Conservation (phyloP, 495 filamentous ascomycete species). For the Margaritispora aquatica region DNA sequence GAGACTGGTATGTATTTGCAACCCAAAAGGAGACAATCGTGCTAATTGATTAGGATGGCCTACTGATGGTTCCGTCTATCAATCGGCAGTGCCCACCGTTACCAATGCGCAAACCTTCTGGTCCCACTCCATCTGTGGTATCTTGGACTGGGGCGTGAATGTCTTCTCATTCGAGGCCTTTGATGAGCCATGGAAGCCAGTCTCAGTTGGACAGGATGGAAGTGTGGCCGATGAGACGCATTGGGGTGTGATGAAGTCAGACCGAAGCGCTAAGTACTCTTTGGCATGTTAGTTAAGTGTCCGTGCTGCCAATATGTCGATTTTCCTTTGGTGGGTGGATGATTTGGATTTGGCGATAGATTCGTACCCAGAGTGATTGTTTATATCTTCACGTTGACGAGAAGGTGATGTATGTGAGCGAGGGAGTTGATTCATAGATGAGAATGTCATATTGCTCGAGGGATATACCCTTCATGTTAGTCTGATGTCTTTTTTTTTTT, state of each 20-base stretch:
- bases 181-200: slow-evolving; percentile 76
- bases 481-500: too few species aligned
- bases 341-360: neutral
- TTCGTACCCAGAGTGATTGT: neutral
- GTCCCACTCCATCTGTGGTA: slow-evolving; percentile 61
- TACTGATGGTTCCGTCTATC: slow-evolving; percentile 58
- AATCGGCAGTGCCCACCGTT: slow-evolving; percentile 54
- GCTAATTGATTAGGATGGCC: slow-evolving; percentile 31
- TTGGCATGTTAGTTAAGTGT: slow-evolving; percentile 48
- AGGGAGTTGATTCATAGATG: neutral
- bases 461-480: too few species aligned
- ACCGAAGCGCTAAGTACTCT: slow-evolving; percentile 58
- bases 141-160: slow-evolving; percentile 66
- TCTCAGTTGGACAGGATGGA: slow-evolving; percentile 62
- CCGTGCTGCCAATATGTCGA: neutral
- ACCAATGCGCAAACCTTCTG: slow-evolving; percentile 57
- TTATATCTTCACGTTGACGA: neutral
- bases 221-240: slow-evolving; percentile 61
- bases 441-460: too few species aligned
- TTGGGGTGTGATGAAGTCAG: slow-evolving; percentile 67
- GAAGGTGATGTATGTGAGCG: too few species aligned
- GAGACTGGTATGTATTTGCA: slow-evolving; percentile 44
- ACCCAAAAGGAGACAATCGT: neutral
- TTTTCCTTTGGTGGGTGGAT: too few species aligned
- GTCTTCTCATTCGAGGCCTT: slow-evolving; percentile 84